Base-by-base conservation (phyloP, 192 early-diverging fungal genomes). In the Gamsiella multidivaricata region DNA sequence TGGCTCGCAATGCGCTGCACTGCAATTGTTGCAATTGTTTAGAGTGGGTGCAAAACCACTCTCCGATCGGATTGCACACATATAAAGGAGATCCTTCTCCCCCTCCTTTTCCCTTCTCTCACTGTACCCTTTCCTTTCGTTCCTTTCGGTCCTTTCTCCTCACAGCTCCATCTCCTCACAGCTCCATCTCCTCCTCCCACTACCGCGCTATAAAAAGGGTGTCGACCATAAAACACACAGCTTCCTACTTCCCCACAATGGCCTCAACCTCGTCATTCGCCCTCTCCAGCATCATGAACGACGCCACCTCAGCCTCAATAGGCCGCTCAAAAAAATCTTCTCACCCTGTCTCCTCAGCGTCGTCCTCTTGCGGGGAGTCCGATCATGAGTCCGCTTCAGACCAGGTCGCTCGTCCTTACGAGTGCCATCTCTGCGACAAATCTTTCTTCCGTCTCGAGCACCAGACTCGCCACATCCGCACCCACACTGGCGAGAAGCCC, bases 401-500 rank as follows among this genome's bases (percentile, higher is more conserved):
- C 15, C 52, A 69, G 34, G 37, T 34, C 12, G 10, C 81, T 37
- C 88, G 92, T 61, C 90, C 92, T 12, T 93, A 94, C 80, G 83
- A 88, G 64, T 94, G 92, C 73, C 88, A 87, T 9, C 87, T 90
- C 72, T 94, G 92, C 78, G 80, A 86, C 34, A 90, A 88, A 73
- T 87, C 87, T n/a, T 94, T 94, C 82, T 88, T 86, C 56, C 89
- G 92, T 42, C 82, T 91, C 10, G 92, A 92, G 75, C 92, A 94
- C 76, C 90, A 91, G 80, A 92, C 91, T n/a, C 87, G 90, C 22
- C 93, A 94, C 65, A 89, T 91, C 32, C 88, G 90, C 74, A 93
- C 91, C 9, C 93, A 95, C 65, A 95, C 93, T 0, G 93, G 93
- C 41, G 93, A 95, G 79, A 88, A 89, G 49, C 93, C 94, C 17